Conservation (phyloP, 139 green algal genomes). For the Pycnococcus provasolii region DNA sequence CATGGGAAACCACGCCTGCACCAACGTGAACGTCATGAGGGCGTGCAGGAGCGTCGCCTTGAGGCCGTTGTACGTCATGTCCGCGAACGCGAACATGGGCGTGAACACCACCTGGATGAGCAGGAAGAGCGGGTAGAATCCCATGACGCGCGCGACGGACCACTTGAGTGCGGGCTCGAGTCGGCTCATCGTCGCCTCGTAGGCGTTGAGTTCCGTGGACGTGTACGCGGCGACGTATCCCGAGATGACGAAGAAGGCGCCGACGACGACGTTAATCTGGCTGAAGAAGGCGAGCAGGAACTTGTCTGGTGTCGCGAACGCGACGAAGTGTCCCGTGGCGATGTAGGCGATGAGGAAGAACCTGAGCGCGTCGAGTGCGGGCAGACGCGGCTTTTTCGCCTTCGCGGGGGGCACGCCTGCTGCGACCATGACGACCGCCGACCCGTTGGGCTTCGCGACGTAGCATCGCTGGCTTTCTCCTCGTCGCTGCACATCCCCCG, state of each 20-base stretch:
- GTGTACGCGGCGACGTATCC: slow-evolving; percentile 32
- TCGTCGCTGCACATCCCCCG: no score
- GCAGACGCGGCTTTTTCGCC: slow-evolving; percentile 19
- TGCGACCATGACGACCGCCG: no score
- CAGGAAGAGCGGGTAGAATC: slow-evolving; percentile 29
- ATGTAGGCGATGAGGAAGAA: slow-evolving; percentile 37
- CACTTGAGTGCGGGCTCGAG: slow-evolving; percentile 16
- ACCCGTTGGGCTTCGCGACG: no score
- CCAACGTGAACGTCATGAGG: slow-evolving; percentile 26
- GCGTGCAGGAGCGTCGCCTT: slow-evolving; percentile 16
- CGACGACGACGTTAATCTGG: slow-evolving; percentile 33
- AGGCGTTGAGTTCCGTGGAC: slow-evolving; percentile 20
- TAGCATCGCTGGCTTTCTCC: no score
- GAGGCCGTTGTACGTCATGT: slow-evolving; percentile 27
- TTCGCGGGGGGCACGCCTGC: neutral
- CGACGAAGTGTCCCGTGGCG: slow-evolving; percentile 30
- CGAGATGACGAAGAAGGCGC: slow-evolving; percentile 31
- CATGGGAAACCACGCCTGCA: slow-evolving; percentile 26
- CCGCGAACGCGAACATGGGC: slow-evolving; percentile 27
- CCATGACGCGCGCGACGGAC: slow-evolving; percentile 17
- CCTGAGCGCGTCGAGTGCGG: slow-evolving; percentile 20
- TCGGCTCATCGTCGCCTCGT: slow-evolving; percentile 14
- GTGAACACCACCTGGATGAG: slow-evolving; percentile 20
- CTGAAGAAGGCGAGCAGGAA: slow-evolving; percentile 13
- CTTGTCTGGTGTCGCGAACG: slow-evolving; percentile 17